Evolutionary conservation across 257 asterid species (phyloP).

Genomic region (Petrea volubilis): DNA sequence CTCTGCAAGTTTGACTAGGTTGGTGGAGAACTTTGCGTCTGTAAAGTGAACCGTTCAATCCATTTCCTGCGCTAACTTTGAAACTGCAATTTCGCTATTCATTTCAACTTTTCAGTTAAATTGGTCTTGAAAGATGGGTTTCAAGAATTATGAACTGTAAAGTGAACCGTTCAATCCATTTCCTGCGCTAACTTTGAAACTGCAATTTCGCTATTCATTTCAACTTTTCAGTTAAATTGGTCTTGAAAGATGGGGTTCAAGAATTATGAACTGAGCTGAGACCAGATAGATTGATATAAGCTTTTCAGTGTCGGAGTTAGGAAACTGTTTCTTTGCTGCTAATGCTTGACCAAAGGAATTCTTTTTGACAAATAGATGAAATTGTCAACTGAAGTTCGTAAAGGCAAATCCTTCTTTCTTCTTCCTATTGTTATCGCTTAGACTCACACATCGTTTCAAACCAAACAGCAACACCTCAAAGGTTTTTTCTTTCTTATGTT

Average conservation of each 20-base stretch:
- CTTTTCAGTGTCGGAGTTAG: not conserved
- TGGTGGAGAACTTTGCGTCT: no score
- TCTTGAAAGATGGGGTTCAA: not conserved
- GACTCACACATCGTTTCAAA: no score
- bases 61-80: not conserved
- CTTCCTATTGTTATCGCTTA: no score
- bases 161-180: no score
- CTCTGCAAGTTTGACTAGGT: not conserved
- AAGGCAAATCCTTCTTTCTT: no score
- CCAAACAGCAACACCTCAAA: no score
- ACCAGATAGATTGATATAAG: not conserved
- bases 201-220: not conserved
- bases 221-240: not conserved
- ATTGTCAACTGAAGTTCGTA: no score
- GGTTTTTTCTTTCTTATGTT: no score
- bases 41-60: no score
- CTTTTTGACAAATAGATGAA: no score
- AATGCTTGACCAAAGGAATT: conserved; percentile 7
- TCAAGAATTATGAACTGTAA: not conserved
- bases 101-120: not conserved
- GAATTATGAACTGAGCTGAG: not conserved
- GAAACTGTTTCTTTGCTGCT: not conserved
- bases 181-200: not conserved
- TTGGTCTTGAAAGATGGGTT: not conserved
- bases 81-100: not conserved